Evolutionary conservation across 352 stramenopile species (phyloP).

Genomic region (Poterioochromonas sp.): DNA sequence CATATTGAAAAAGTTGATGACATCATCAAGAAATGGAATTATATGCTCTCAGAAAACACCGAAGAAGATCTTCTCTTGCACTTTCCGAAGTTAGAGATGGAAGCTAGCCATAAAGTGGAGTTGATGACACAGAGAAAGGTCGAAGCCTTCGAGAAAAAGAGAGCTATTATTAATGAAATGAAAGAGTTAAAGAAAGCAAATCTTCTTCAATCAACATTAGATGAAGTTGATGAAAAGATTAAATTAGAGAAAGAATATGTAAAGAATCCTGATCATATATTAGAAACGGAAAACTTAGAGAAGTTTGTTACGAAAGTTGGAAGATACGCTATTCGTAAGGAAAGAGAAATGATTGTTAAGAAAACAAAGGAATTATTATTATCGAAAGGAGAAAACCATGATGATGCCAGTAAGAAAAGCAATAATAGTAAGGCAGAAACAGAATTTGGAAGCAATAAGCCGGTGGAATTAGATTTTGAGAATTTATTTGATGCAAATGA

Average conservation of each 20-base stretch:
- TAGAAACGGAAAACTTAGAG: constrained; percentile 1
- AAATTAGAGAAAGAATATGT: neutral
- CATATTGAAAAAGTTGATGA: neutral
- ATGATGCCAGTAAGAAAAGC: too few relatives aligned
- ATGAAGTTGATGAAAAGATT: neutral
- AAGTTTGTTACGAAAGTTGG: constrained; percentile 11
- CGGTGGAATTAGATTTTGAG: too few relatives aligned
- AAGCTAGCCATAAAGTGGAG: neutral
- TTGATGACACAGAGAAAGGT: neutral
- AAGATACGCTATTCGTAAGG: neutral
- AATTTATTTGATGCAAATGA: too few relatives aligned
- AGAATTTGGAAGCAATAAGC: too few relatives aligned
- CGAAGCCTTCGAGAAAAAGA: neutral
- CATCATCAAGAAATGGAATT: neutral
- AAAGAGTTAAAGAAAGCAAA: neutral
- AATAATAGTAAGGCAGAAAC: too few relatives aligned
- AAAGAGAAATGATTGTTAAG: neutral
- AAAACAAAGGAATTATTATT: too few relatives aligned
- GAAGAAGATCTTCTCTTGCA: neutral
- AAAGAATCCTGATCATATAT: neutral
- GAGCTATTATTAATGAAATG: neutral
- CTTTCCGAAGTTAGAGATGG: neutral
- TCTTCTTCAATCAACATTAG: neutral
- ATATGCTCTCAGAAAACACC: neutral
- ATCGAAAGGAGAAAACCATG: too few relatives aligned